Conservation (phyloP, 192 early-diverging fungal genomes). For the Backusella psychrophila region DNA sequence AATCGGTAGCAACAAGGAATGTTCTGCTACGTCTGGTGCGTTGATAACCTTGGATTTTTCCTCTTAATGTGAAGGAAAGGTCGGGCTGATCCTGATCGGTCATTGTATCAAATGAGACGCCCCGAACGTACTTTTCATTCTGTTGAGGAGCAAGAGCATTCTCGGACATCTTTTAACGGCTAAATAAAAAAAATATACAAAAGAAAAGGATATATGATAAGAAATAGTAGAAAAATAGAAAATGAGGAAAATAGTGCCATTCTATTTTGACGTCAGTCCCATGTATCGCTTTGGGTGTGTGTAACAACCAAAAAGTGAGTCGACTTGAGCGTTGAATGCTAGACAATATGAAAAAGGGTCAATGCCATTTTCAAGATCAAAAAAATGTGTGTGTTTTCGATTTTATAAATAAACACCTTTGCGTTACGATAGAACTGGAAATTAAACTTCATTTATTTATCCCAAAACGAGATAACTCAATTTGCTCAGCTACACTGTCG, state of each 20-base stretch:
- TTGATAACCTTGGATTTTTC: slow-evolving; percentile 41
- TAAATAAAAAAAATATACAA: background rate
- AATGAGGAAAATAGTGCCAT: background rate
- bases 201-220: background rate
- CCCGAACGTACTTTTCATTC: slow-evolving; percentile 27
- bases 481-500: slow-evolving; percentile 4
- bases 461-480: slow-evolving; percentile 6
- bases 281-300: background rate
- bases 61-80: slow-evolving; percentile 48
- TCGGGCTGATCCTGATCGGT: slow-evolving; percentile 35
- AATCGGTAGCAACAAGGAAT: slow-evolving; percentile 52
- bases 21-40: slow-evolving; percentile 37
- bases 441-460: slow-evolving; percentile 1
- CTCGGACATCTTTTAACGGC: background rate
- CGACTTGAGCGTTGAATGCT: too few species aligned
- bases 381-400: background rate
- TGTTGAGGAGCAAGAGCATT: background rate
- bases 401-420: background rate
- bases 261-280: slow-evolving; percentile 1
- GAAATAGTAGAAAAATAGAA: slow-evolving; percentile 1
- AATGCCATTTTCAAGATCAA: background rate
- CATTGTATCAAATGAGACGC: slow-evolving; percentile 41
- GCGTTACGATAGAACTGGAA: background rate
- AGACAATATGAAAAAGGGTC: background rate
- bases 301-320: background rate